Percentiles rank a stretch among this genome's conserved stretches.
phyloP scores from a whole-genome alignment of 352 stramenopile genomes.

The Achlya hypogyna region DNA sequence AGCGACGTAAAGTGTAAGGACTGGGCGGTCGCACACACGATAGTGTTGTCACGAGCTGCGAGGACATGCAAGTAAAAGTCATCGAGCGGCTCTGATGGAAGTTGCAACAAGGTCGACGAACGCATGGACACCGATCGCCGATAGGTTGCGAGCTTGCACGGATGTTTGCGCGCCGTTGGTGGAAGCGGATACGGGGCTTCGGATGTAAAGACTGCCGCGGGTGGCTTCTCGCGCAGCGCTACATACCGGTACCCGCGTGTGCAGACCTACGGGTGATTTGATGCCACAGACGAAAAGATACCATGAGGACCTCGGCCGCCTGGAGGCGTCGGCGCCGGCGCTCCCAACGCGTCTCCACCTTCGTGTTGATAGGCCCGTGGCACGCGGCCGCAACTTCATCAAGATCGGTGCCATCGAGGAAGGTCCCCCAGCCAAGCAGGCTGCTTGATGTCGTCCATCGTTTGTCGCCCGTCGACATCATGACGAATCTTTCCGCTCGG shows the following conservation, averaged over 20 bases:
- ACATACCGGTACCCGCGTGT: neutral
- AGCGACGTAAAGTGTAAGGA: neutral
- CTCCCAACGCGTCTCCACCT: neutral
- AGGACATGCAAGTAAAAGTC: slow-evolving; percentile 15
- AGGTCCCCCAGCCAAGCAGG: neutral
- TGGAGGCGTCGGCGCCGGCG: no score
- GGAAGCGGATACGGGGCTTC: neutral
- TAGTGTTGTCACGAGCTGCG: neutral
- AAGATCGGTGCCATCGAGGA: neutral
- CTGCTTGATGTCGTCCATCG: no score
- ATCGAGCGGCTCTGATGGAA: neutral
- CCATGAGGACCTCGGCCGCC: neutral
- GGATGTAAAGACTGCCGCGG: neutral
- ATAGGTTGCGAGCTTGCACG: neutral
- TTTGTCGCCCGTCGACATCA: neutral
- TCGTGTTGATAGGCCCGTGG: neutral
- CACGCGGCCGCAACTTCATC: neutral
- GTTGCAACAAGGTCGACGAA: neutral
- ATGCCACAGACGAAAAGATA: no score
- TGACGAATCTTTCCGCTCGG: neutral
- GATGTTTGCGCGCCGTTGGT: neutral
- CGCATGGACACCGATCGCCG: neutral
- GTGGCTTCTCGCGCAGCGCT: neutral
- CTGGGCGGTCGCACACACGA: slow-evolving; percentile 4
- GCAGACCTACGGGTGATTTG: no score